A percentile compares a stretch with the other conserved stretches of the same genome.
phyloP scores from a whole-genome alignment of 1,139 yeast genomes.

The Meyerozyma sp. region DNA sequence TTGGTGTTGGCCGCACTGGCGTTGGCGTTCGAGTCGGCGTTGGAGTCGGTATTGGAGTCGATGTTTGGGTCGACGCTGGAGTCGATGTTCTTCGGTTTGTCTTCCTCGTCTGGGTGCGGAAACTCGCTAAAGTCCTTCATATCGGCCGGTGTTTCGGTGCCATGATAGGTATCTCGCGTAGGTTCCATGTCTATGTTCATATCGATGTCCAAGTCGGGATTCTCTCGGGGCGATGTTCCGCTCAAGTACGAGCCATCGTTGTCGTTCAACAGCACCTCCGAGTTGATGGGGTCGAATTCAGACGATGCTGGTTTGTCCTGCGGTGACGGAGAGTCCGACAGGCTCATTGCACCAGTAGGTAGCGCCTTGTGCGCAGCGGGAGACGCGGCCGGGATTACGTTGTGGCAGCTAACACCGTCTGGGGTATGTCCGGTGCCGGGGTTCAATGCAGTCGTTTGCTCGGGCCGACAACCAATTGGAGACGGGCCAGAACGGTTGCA shows the following conservation, averaged over 20 bases:
- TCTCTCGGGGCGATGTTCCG: background rate
- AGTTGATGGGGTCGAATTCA: background rate
- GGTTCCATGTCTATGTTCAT: background rate
- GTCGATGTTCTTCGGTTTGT: background rate
- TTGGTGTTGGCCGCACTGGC: background rate
- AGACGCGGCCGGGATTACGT: too few relatives aligned
- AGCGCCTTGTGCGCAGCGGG: background rate
- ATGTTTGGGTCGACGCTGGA: background rate
- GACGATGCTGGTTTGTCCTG: background rate
- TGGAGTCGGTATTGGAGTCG: background rate
- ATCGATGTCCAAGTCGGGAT: background rate
- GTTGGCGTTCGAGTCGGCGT: background rate
- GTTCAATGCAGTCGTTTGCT: background rate
- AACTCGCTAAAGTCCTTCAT: too few relatives aligned
- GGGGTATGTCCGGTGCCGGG: background rate
- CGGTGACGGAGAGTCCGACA: background rate
- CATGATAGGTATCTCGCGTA: background rate
- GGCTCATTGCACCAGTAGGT: background rate
- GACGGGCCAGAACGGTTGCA: background rate
- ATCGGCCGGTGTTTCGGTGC: too few relatives aligned
- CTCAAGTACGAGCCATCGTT: background rate
- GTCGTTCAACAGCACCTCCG: conserved; percentile 1
- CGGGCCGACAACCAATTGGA: background rate
- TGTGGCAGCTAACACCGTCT: too few relatives aligned
- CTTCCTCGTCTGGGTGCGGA: background rate